Conservation (phyloP, 2,329 filamentous ascomycete genomes). For the Alternaria brassicicola region DNA sequence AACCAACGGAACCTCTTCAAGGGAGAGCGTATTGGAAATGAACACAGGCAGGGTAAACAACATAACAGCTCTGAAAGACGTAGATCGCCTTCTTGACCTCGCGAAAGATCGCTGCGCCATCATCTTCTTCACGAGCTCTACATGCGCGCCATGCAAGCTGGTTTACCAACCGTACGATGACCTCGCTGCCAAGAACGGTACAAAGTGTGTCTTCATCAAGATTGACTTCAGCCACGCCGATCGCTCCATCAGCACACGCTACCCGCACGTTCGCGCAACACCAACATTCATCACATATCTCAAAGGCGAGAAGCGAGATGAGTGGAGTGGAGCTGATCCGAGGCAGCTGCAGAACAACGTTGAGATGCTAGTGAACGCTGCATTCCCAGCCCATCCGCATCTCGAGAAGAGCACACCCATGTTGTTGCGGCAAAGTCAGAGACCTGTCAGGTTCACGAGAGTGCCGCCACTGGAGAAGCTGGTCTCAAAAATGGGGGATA, state of each 20-base stretch:
- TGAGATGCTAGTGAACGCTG: slow-evolving; percentile 74
- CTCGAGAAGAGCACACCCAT: slow-evolving; percentile 71
- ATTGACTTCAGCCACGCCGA: slow-evolving; percentile 74
- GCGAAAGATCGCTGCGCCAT: slow-evolving; percentile 74
- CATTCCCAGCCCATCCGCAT: slow-evolving; percentile 78
- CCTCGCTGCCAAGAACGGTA: slow-evolving; percentile 73
- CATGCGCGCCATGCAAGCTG: slow-evolving; percentile 81
- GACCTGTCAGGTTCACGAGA: slow-evolving; percentile 77
- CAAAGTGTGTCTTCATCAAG: slow-evolving; percentile 76
- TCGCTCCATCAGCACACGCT: slow-evolving; percentile 69
- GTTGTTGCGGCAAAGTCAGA: slow-evolving; percentile 67
- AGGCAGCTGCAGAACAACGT: slow-evolving; percentile 73
- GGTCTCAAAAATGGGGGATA: slow-evolving; percentile 73
- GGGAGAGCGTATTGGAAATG: slow-evolving; percentile 24
- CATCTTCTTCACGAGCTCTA: slow-evolving; percentile 91
- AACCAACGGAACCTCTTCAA: slow-evolving; percentile 14
- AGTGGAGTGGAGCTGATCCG: slow-evolving; percentile 80
- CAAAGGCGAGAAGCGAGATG: slow-evolving; percentile 73
- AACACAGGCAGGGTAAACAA: slow-evolving; percentile 62
- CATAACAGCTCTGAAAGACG: slow-evolving; percentile 63
- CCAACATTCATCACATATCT: slow-evolving; percentile 90
- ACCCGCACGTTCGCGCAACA: slow-evolving; percentile 69
- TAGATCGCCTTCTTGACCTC: slow-evolving; percentile 65
- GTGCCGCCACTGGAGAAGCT: slow-evolving; percentile 84
- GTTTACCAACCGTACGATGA: slow-evolving; percentile 83